These are phyloP conservation scores for Tylopilus intermedius DNA, from an alignment of 768 basidiomycete species.

Conservation along the genomic window DNA sequence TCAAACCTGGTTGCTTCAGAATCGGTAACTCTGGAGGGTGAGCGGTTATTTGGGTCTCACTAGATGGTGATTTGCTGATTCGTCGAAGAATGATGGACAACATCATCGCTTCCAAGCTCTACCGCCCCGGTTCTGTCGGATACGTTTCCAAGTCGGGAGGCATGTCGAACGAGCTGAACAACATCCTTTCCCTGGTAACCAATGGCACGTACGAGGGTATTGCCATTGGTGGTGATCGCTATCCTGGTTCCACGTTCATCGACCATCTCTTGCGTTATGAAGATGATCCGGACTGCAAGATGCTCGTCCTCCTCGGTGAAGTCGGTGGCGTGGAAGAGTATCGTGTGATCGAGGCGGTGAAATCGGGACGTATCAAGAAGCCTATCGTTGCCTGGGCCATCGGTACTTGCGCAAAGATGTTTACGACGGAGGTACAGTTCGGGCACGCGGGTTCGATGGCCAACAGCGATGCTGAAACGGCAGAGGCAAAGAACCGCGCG, in stretches of 20 bases:
- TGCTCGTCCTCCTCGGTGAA: slow-evolving; percentile 97
- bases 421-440: slow-evolving; percentile 98
- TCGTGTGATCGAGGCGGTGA: slow-evolving; percentile 97
- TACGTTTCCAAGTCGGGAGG: slow-evolving; percentile 99
- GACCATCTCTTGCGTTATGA: slow-evolving; percentile 98
- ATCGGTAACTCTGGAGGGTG: slow-evolving; percentile 98
- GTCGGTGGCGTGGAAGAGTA: slow-evolving; percentile 99
- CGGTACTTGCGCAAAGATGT: slow-evolving; percentile 99
- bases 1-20: slow-evolving; percentile 99
- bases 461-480: slow-evolving; percentile 95
- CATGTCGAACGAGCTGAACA: slow-evolving; percentile 99
- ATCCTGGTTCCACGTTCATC: slow-evolving; percentile 98
- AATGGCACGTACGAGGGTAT: slow-evolving; percentile 99
- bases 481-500: slow-evolving; percentile 93
- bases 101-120: slow-evolving; percentile 97
- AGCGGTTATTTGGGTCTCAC: slow-evolving; percentile 22
- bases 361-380: slow-evolving; percentile 89
- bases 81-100: slow-evolving; percentile 94
- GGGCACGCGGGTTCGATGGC: slow-evolving; percentile 98
- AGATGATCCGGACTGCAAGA: slow-evolving; percentile 94
- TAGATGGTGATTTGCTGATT: slow-evolving; percentile 2
- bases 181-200: slow-evolving; percentile 92
- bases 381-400: slow-evolving; percentile 99
- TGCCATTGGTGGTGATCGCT: slow-evolving; percentile 98
- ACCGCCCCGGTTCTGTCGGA: slow-evolving; percentile 94